phyloP scores from a whole-genome alignment of 2,329 filamentous ascomycete species.

The Pseudogymnoascus sp. region DNA sequence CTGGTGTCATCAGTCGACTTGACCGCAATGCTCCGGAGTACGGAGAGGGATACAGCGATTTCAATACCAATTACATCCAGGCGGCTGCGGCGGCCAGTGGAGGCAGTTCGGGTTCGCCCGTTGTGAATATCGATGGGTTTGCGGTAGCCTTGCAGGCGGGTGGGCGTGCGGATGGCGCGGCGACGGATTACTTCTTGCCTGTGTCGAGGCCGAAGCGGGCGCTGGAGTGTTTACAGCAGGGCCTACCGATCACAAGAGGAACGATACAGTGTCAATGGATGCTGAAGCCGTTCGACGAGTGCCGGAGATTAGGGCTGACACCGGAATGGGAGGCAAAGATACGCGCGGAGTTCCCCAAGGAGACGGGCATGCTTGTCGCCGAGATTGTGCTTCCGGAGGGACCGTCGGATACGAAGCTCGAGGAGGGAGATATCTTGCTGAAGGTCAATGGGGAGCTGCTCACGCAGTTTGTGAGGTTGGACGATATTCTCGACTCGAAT shows the following conservation, averaged over 20 bases:
- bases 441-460: slow-evolving; percentile 90
- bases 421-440: slow-evolving; percentile 88
- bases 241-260: slow-evolving; percentile 69
- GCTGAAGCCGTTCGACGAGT: slow-evolving; percentile 95
- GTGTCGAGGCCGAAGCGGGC: slow-evolving; percentile 84
- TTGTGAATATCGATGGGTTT: slow-evolving; percentile 88
- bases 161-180: slow-evolving; percentile 85
- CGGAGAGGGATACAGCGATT: slow-evolving; percentile 95
- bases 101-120: slow-evolving; percentile 95
- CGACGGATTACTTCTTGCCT: slow-evolving; percentile 95
- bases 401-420: slow-evolving; percentile 75
- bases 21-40: slow-evolving; percentile 97
- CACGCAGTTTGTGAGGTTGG: slow-evolving; percentile 84
- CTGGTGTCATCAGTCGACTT: slow-evolving; percentile 90
- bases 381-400: slow-evolving; percentile 91
- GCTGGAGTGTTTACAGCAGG: slow-evolving; percentile 72
- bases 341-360: slow-evolving; percentile 74
- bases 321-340: slow-evolving; percentile 80
- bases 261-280: slow-evolving; percentile 98
- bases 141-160: slow-evolving; percentile 91
- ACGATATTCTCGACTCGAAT: slow-evolving; percentile 82
- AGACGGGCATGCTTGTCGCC: slow-evolving; percentile 93
- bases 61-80: slow-evolving; percentile 94
- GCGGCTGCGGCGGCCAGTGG: slow-evolving; percentile 94
- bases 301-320: slow-evolving; percentile 75